phyloP scores from a whole-genome alignment of 164 flowering plant species.

The Tetracentron sinense region DNA sequence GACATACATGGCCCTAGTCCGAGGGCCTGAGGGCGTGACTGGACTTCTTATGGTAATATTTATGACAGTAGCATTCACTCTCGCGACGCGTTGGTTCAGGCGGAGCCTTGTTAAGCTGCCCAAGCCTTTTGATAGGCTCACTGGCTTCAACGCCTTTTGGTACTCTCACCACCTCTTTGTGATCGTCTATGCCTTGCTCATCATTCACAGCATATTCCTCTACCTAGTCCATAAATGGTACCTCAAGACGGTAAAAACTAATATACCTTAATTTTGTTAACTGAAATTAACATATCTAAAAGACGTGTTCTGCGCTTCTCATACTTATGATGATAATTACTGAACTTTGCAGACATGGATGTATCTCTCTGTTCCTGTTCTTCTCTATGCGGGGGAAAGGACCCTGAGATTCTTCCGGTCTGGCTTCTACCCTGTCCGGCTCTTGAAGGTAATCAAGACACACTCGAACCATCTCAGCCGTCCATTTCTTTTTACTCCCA shows the following conservation, averaged over 20 bases:
- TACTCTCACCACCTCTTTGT: conserved; percentile 92
- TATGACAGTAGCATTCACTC: conserved; percentile 79
- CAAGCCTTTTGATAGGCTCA: conserved; percentile 74
- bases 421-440: conserved; percentile 63
- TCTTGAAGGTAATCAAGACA: conserved; percentile 59
- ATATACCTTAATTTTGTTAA: no score
- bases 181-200: conserved; percentile 74
- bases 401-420: conserved; percentile 81
- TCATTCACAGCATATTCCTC: conserved; percentile 74
- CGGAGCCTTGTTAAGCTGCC: conserved; percentile 82
- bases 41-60: conserved; percentile 75
- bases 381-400: conserved; percentile 84
- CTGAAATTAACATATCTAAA: no score
- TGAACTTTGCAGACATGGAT: conserved; percentile 88
- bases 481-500: neutral
- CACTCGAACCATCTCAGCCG: neutral
- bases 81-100: conserved; percentile 90
- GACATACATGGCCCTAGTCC: conserved; percentile 43
- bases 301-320: no score
- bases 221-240: conserved; percentile 84
- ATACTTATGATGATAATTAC: neutral
- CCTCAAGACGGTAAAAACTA: conserved; percentile 82
- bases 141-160: conserved; percentile 98
- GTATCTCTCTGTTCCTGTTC: conserved; percentile 83
- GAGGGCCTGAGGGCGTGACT: conserved; percentile 72